Evolutionary conservation across 2,329 filamentous ascomycete species (phyloP), one percentile per base, ranked within the genome.

Genomic region (Fusarium chuoi): DNA sequence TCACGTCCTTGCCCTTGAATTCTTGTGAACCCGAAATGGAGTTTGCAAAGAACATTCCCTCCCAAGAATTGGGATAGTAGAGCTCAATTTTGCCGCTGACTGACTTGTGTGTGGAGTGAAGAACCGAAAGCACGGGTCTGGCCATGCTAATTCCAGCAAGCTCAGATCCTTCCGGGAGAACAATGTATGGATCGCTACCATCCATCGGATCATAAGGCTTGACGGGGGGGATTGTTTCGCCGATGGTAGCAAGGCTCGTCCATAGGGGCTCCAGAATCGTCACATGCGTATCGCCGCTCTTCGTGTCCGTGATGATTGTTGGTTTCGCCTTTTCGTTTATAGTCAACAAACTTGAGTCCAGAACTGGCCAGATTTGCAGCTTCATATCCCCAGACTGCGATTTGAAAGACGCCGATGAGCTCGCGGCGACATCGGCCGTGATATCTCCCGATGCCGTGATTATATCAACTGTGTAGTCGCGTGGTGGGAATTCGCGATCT

Each of bases 11-110:
- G 20, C 88, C 88, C 26, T 58, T 68, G 13, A 85, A 79, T 5
- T 66, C 60, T 36, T 88, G 78, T 15, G 62, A 71, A 6, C 87
- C 87, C 30, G 83, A 83, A 22, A 85, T 78, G 24, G 83, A 82
- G 65, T 81, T 63, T 18, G 85, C 82, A 15, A 69, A 69, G 39
- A 89, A 78, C 26, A 73, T 71, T 20, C 88, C 88, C 70, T 85
- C 84, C 88, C 88, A 90, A 6, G 83, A 80, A 28, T 75, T 75
- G 1, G 88, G 88, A 71, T 88, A 89, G 22, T 57, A 68, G 28
- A 89, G 79, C 20, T 74, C 75, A 54, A 88, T 73, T 38, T 76
- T 55, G 12, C 86, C 87, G 61, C 85, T 87, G 15, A 86, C 83
- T 45, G 84, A 84, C 28, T 68, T 79, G 79, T 90, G 87, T 12